Percentiles rank a stretch among this genome's conserved stretches.
These are phyloP conservation scores for Xylaria sp. DNA, from an alignment of 495 filamentous ascomycete species.

Conservation along the genomic window DNA sequence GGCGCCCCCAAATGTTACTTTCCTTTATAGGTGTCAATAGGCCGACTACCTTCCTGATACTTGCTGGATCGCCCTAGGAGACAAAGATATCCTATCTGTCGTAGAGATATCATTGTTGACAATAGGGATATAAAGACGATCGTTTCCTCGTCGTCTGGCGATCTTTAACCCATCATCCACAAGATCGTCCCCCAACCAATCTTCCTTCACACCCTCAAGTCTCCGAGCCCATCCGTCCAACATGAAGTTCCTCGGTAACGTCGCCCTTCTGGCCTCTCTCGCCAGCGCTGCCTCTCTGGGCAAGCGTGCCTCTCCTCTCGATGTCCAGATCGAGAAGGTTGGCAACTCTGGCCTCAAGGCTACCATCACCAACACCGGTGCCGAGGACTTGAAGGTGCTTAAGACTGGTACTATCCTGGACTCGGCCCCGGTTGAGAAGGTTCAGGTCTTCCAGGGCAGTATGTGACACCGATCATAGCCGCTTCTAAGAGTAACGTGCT, in stretches of 20 bases:
- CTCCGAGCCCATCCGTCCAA: constrained; percentile 27
- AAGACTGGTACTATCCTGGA: constrained; percentile 70
- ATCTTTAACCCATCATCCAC: constrained; percentile 26
- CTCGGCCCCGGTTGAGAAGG: constrained; percentile 64
- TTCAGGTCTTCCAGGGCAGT: constrained; percentile 61
- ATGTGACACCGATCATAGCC: constrained; percentile 30
- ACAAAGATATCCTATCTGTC: constrained; percentile 23
- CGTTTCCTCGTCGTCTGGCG: constrained; percentile 18
- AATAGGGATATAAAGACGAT: constrained; percentile 23
- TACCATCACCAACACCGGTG: constrained; percentile 65
- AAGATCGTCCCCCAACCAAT: constrained; percentile 18
- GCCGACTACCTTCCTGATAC: constrained; percentile 29
- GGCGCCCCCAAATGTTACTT: constrained; percentile 25
- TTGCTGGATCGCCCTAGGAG: not conserved
- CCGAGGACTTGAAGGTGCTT: constrained; percentile 61
- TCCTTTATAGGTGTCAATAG: constrained; percentile 26
- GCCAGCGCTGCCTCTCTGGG: constrained; percentile 52
- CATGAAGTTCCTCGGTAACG: constrained; percentile 47
- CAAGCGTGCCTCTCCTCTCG: constrained; percentile 53
- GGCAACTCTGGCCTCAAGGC: constrained; percentile 66
- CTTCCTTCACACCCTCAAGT: not conserved
- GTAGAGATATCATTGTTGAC: not conserved
- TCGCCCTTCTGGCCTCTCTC: constrained; percentile 52
- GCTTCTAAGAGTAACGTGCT: not conserved
- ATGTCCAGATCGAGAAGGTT: constrained; percentile 59